Evolutionary conservation across 495 filamentous ascomycete species (phyloP), one percentile per base, ranked within the genome.

Genomic region (Xylaria grammica): DNA sequence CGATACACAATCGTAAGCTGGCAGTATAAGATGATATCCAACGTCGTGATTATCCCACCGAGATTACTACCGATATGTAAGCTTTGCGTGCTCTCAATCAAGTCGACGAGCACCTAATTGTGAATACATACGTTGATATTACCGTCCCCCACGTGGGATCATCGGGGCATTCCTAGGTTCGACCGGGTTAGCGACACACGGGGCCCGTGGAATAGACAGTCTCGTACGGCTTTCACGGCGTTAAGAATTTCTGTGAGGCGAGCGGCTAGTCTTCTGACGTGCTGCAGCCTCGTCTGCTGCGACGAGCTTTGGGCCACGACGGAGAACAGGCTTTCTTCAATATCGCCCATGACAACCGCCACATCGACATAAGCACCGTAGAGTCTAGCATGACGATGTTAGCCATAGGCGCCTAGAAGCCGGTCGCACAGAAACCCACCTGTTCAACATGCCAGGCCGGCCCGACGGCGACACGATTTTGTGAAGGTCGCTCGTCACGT

Each of bases 1-100:
- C 87, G 82, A 72, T 90, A 87, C 19, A 89, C 82, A 48, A 91
- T 72, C 0, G 85, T 84, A 66, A 87, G 67, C 26, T 61, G 58
- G 9, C 45, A 51, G 34, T 61, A 46, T 29, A 61, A 24, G 32
- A 61, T 15, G 17, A 61, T 42, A 22, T 61, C n/a, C 15, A 61
- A 30, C 8, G 46, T 19, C 1, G 46, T 40, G 22, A 29, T 42
- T 51, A 61, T 38, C 10, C 57, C 46, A 4, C 58, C 58, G 8
- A 19, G 17, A 30, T 61, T 38, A 4, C 58, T 61, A 29, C 1
- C 7, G 13, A 11, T 17, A 60, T n/a, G 57, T 60, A 2, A 60
- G 44, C 20, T 36, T 45, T 15, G 13, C 13, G 19, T 46, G 15
- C 2, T 24, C 8, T 13, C 40, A 4, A 20, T 13, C 26, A 6